A percentile compares a stretch with the other conserved stretches of the same genome.
Conservation (phyloP, 805 yeast genomes). For the Candida xiaguanensis region DNA sequence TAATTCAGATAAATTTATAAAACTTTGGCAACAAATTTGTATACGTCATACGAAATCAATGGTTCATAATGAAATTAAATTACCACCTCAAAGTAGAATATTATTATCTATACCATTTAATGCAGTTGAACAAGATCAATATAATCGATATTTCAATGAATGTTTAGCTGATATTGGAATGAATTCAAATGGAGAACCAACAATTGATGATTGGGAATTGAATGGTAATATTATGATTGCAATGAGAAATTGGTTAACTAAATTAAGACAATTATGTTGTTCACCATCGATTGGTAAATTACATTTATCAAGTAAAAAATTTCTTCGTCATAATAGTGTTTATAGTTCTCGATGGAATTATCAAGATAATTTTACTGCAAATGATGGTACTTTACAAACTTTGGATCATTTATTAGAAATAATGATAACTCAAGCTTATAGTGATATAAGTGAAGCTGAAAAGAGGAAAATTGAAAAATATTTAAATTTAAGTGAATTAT, state of each 20-base stretch:
- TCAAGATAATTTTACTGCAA: background rate
- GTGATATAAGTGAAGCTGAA: slow-evolving; percentile 46
- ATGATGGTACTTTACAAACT: slow-evolving; percentile 25
- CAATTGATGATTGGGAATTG: slow-evolving; percentile 47
- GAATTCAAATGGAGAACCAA: slow-evolving; percentile 49
- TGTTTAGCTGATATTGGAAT: slow-evolving; percentile 58
- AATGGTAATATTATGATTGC: slow-evolving; percentile 34
- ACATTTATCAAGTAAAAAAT: slow-evolving; percentile 19
- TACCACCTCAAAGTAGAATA: slow-evolving; percentile 77
- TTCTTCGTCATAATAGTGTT: slow-evolving; percentile 15
- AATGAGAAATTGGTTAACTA: slow-evolving; percentile 68
- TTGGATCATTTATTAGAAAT: slow-evolving; percentile 65
- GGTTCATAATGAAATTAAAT: slow-evolving; percentile 70
- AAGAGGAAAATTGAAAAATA: slow-evolving; percentile 42
- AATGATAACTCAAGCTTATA: slow-evolving; percentile 56
- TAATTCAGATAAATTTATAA: slow-evolving; percentile 26
- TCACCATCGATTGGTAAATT: slow-evolving; percentile 58
- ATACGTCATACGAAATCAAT: slow-evolving; percentile 81
- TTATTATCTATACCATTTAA: slow-evolving; percentile 72
- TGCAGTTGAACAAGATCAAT: slow-evolving; percentile 81
- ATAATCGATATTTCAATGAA: slow-evolving; percentile 58
- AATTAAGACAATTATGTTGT: slow-evolving; percentile 76
- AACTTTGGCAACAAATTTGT: slow-evolving; percentile 51
- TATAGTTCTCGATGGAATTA: background rate
- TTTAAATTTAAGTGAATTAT: slow-evolving; percentile 64